These are phyloP conservation scores for Euphorbia pulcherrima DNA, from an alignment of 345 rosid genomes.

Conservation along the genomic window DNA sequence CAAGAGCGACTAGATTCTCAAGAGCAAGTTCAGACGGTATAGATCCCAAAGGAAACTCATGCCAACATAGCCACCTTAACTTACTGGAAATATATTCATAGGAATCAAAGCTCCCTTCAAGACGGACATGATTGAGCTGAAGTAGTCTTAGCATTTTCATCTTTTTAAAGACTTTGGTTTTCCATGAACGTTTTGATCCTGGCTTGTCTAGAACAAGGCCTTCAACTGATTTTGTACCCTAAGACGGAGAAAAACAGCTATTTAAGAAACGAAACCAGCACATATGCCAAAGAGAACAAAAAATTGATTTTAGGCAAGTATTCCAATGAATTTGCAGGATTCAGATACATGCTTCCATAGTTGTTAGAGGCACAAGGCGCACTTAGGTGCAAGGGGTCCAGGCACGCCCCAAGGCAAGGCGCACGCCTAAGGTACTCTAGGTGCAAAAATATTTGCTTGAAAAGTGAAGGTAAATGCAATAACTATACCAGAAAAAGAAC, in stretches of 20 bases:
- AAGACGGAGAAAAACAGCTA: not conserved
- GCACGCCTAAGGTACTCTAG: too few relatives aligned
- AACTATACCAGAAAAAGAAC: too few relatives aligned
- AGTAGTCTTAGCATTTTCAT: conserved; percentile 25
- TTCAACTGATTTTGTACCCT: conserved; percentile 26
- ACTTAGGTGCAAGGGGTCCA: too few relatives aligned
- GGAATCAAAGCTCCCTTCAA: conserved; percentile 8
- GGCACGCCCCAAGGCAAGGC: too few relatives aligned
- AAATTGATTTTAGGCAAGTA: too few relatives aligned
- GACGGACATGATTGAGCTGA: not conserved
- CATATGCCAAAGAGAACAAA: too few relatives aligned
- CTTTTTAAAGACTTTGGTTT: conserved; percentile 15
- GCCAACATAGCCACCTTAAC: conserved; percentile 21
- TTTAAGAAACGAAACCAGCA: not conserved
- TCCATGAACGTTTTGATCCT: not conserved
- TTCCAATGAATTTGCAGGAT: not conserved
- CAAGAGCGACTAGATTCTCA: conserved; percentile 12
- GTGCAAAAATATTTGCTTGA: too few relatives aligned
- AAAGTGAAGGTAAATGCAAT: too few relatives aligned
- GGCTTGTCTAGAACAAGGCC: conserved; percentile 19
- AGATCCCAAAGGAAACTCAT: conserved; percentile 6
- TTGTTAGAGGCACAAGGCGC: too few relatives aligned
- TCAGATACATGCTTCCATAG: not conserved
- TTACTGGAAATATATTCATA: conserved; percentile 1
- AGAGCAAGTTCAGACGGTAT: conserved; percentile 2